Evolutionary conservation across 1,284 basidiomycete genomes (phyloP).

Genomic region (Tilletia caries): DNA sequence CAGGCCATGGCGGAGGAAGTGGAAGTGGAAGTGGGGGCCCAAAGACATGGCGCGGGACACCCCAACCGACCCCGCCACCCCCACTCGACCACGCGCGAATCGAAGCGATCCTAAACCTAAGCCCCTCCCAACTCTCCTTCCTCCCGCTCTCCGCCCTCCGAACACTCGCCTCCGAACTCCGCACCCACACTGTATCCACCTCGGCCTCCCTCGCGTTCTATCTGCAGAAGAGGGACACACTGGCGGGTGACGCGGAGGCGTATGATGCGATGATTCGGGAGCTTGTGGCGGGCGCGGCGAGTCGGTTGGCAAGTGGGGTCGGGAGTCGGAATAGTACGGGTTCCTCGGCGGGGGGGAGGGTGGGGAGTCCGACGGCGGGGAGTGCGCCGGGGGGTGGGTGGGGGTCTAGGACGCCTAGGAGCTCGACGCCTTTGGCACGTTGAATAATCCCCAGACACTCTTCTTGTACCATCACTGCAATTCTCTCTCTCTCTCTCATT

Average conservation of each 20-base stretch:
- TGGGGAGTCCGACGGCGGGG: neutral
- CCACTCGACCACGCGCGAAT: neutral
- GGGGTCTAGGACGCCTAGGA: neutral
- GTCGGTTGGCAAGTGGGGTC: neutral
- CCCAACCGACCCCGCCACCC: neutral
- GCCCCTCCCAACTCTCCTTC: neutral
- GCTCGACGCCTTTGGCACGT: constrained; percentile 5
- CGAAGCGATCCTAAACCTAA: constrained; percentile 4
- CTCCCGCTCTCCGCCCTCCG: neutral
- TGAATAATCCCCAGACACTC: no score
- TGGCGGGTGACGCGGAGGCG: constrained; percentile 8
- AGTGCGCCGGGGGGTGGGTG: neutral
- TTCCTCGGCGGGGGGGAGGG: neutral
- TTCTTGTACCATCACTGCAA: no score
- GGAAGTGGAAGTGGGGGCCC: neutral
- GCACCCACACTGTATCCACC: neutral
- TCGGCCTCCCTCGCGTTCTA: constrained; percentile 9
- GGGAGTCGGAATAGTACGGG: neutral
- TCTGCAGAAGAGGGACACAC: constrained; percentile 3
- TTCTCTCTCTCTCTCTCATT: no score
- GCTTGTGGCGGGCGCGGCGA: constrained; percentile 11
- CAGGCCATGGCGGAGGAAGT: no score
- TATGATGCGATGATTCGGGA: constrained; percentile 15
- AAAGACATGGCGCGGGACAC: neutral
- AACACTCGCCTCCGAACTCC: neutral